A percentile compares a stretch with the other conserved stretches of the same genome.
Evolutionary conservation across 345 rosid genomes (phyloP).

Genomic region (Hypericum androsaemum): DNA sequence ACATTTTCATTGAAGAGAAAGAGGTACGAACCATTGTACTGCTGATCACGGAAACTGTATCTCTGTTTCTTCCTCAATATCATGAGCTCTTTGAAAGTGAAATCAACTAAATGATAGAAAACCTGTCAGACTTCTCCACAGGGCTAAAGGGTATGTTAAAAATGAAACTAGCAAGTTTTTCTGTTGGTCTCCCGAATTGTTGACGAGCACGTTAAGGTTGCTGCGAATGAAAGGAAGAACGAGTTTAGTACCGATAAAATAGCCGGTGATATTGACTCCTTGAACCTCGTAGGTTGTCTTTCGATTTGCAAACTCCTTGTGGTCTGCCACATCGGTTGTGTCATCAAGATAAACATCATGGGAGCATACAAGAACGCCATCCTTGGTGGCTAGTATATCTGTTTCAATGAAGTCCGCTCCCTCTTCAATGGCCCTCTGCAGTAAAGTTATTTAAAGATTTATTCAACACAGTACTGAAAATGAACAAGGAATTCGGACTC

Average conservation of each 20-base stretch:
- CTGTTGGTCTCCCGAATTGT: no score
- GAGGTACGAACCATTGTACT: conserved; percentile 59
- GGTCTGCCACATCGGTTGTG: conserved; percentile 60
- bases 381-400: conserved; percentile 69
- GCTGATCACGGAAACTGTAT: conserved; percentile 68
- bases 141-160: not conserved
- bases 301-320: conserved; percentile 74
- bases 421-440: conserved; percentile 89
- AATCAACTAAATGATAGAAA: conserved; percentile 50
- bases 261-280: conserved; percentile 65
- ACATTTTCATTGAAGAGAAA: not conserved
- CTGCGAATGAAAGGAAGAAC: not conserved
- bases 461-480: not conserved
- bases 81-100: conserved; percentile 64
- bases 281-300: conserved; percentile 75
- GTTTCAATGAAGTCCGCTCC: conserved; percentile 94
- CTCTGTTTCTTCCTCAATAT: conserved; percentile 73
- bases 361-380: conserved; percentile 71
- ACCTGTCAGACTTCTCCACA: not conserved
- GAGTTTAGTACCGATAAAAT: conserved; percentile 53
- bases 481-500: not conserved
- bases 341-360: conserved; percentile 76
- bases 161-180: no score
- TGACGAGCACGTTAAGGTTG: no score
- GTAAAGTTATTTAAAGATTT: conserved; percentile 3